Percentiles rank a stretch among this genome's conserved stretches.
phyloP scores from a whole-genome alignment of 805 yeast species.

The Yarrowia divulgata region DNA sequence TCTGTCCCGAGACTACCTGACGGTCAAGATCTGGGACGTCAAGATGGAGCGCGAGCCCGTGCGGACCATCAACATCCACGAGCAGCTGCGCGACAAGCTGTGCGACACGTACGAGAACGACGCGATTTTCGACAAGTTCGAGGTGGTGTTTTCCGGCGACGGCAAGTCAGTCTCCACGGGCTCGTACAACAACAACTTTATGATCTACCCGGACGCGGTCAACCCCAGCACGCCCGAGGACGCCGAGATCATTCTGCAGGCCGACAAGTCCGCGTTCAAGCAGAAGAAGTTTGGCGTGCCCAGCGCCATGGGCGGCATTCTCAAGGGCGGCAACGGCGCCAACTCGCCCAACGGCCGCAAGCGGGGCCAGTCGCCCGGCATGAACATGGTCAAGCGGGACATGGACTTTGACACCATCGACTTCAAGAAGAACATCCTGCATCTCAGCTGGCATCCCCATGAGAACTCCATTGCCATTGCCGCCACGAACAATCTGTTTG shows the following conservation, averaged over 20 bases:
- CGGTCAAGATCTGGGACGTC: slow-evolving; percentile 97
- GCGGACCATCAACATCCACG: slow-evolving; percentile 94
- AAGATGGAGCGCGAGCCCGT: slow-evolving; percentile 96
- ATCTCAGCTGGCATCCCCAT: slow-evolving; percentile 97
- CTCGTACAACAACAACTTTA: slow-evolving; percentile 93
- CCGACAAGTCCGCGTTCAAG: slow-evolving; percentile 97
- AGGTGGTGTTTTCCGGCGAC: slow-evolving; percentile 94
- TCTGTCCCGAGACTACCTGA: slow-evolving; percentile 96
- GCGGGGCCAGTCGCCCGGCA: slow-evolving; percentile 50
- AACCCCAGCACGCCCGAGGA: slow-evolving; percentile 51
- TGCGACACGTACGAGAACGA: slow-evolving; percentile 99
- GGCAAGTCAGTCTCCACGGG: slow-evolving; percentile 94
- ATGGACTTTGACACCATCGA: slow-evolving; percentile 83
- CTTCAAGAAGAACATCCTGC: slow-evolving; percentile 92
- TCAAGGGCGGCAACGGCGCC: slow-evolving; percentile 38
- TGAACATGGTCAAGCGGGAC: slow-evolving; percentile 62
- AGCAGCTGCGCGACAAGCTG: slow-evolving; percentile 86
- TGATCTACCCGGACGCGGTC: slow-evolving; percentile 88
- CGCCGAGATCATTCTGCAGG: slow-evolving; percentile 84
- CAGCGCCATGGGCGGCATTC: slow-evolving; percentile 54
- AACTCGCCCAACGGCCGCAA: slow-evolving; percentile 41
- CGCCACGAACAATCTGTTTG: slow-evolving; percentile 83
- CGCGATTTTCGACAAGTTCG: slow-evolving; percentile 97
- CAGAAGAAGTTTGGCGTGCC: slow-evolving; percentile 66
- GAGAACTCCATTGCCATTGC: slow-evolving; percentile 98